phyloP scores from a whole-genome alignment of 1,284 basidiomycete species.

The Cystobasidium pallidum region DNA sequence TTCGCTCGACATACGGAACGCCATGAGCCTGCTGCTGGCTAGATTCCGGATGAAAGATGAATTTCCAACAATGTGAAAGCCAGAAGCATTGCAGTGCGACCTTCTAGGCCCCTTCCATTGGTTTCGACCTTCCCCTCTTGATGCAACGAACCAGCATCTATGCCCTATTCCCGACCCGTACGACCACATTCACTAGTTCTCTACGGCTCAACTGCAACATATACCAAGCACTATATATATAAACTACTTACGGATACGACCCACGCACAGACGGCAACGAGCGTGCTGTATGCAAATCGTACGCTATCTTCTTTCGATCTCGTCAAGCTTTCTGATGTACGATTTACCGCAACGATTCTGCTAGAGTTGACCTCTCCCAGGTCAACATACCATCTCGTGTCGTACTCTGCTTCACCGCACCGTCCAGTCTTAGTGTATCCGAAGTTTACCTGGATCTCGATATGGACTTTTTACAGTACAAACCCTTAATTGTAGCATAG shows the following conservation, averaged over 20 bases:
- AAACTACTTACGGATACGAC: no score
- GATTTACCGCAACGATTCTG: no score
- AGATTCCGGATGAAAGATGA: neutral
- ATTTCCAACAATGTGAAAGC: neutral
- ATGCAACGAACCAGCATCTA: neutral
- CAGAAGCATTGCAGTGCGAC: neutral
- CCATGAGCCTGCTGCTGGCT: neutral
- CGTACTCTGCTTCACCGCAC: no score
- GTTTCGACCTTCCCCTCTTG: neutral
- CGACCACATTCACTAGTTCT: neutral
- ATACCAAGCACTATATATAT: neutral
- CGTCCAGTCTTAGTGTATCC: no score
- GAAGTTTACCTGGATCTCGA: no score
- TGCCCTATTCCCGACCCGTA: neutral
- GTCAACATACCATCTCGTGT: no score
- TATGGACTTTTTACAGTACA: neutral
- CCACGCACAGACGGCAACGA: no score
- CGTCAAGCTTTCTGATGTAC: no score
- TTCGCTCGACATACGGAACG: neutral
- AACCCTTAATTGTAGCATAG: conserved; percentile 6
- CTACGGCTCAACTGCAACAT: conserved; percentile 15
- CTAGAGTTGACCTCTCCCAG: no score
- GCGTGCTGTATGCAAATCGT: neutral
- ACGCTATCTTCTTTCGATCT: no score
- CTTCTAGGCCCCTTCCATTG: neutral